These are phyloP conservation scores for Croton laevigatus DNA, from an alignment of 441 rosid species.

Conservation along the genomic window DNA sequence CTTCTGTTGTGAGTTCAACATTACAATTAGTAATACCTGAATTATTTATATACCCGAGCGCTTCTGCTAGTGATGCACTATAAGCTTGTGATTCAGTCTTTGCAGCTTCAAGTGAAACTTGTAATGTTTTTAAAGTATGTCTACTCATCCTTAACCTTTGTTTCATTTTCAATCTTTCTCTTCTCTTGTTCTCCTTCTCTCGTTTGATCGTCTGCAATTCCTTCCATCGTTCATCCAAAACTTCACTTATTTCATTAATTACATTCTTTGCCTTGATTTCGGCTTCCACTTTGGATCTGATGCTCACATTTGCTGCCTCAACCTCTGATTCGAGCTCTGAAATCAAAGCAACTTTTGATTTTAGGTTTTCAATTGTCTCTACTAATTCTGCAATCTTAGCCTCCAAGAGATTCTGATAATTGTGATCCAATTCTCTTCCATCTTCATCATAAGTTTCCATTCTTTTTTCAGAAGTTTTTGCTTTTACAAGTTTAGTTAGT, in stretches of 20 bases:
- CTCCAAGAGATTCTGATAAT: constrained; percentile 12
- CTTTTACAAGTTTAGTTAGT: too few relatives aligned
- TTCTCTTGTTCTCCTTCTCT: constrained; percentile 24
- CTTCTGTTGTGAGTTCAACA: constrained; percentile 35
- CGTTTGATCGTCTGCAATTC: constrained; percentile 24
- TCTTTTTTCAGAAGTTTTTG: too few relatives aligned
- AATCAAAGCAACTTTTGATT: constrained; percentile 28
- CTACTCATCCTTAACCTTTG: constrained; percentile 35
- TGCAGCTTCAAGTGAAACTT: constrained; percentile 33
- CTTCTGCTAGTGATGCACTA: constrained; percentile 36
- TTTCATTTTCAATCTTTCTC: constrained; percentile 33
- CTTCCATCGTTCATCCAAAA: constrained; percentile 15
- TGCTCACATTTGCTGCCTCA: constrained; percentile 17
- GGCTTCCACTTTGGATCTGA: constrained; percentile 15
- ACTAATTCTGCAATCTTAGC: constrained; percentile 34
- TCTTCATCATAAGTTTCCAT: not conserved
- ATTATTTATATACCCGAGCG: constrained; percentile 20
- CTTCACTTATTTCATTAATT: constrained; percentile 22
- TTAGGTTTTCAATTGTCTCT: constrained; percentile 32
- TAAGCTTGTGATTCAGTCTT: constrained; percentile 43
- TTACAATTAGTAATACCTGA: constrained; percentile 10
- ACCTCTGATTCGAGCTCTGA: constrained; percentile 29
- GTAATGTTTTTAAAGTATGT: constrained; percentile 43
- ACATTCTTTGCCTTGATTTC: constrained; percentile 22
- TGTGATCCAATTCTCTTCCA: constrained; percentile 17